Evolutionary conservation across 2,329 filamentous ascomycete genomes (phyloP).

Genomic region (Hypoxylon sp.): DNA sequence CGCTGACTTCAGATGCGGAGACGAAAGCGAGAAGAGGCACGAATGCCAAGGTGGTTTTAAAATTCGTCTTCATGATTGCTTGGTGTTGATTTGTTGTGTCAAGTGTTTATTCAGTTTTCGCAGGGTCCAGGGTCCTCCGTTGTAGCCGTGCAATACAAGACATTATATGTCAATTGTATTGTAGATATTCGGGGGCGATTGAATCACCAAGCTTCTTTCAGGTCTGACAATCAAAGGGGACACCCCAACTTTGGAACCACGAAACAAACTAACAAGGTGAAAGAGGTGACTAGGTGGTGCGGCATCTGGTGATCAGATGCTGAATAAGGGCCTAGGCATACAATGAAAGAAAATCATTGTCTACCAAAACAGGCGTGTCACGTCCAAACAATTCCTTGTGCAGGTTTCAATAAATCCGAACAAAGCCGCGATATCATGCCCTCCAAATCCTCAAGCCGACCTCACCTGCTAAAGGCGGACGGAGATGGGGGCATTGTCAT

Average conservation of each 20-base stretch:
- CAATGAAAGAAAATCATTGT: conserved; percentile 14
- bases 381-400: not conserved
- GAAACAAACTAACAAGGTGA: not conserved
- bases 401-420: not conserved
- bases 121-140: not conserved
- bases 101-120: conserved; percentile 5
- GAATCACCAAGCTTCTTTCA: conserved; percentile 6
- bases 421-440: not conserved
- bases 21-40: conserved; percentile 27
- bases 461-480: not conserved
- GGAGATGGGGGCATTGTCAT: not conserved
- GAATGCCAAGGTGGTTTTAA: conserved; percentile 31
- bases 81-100: conserved; percentile 5
- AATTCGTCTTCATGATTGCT: conserved; percentile 32
- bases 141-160: not conserved
- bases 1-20: conserved; percentile 27
- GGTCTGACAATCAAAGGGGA: conserved; percentile 5
- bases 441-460: not conserved
- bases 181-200: not conserved
- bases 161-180: conserved; percentile 28
- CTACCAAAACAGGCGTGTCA: conserved; percentile 7
- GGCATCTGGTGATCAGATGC: not conserved
- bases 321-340: not conserved
- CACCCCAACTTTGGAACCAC: conserved; percentile 6
- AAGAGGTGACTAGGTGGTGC: not conserved